These are phyloP conservation scores for Saturnispora saitoi DNA, from an alignment of 805 yeast species.

Conservation along the genomic window DNA sequence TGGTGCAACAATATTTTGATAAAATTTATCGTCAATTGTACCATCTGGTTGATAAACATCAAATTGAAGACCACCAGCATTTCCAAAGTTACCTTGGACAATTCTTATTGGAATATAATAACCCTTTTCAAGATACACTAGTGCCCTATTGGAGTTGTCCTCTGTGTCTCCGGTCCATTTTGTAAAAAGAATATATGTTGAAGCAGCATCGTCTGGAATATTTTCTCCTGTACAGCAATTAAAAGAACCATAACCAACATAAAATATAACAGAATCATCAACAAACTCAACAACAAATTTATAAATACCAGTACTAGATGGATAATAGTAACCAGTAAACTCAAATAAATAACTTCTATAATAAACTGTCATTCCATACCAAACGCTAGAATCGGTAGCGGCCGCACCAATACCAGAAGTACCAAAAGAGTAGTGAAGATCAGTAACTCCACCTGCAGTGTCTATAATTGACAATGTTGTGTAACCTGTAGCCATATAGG, in stretches of 20 bases:
- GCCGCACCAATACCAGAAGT: not conserved
- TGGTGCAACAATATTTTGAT: not conserved
- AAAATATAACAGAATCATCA: constrained; percentile 29
- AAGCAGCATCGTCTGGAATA: constrained; percentile 2
- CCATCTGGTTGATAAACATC: constrained; percentile 1
- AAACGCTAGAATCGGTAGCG: not conserved
- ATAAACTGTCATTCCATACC: constrained; percentile 3
- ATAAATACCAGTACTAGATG: constrained; percentile 26
- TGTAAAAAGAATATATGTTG: not conserved
- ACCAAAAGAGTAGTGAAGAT: not conserved
- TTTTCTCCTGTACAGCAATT: constrained; percentile 26
- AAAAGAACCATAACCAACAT: constrained; percentile 26
- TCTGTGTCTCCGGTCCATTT: not conserved
- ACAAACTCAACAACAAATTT: constrained; percentile 15
- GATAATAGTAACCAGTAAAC: constrained; percentile 10
- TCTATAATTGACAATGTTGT: not conserved
- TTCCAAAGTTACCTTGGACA: constrained; percentile 5
- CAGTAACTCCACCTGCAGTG: not conserved
- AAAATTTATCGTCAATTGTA: not conserved
- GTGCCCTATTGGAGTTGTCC: not conserved
- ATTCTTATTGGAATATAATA: constrained; percentile 15
- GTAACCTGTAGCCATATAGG: constrained; percentile 1
- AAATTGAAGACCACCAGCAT: not conserved
- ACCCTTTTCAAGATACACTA: constrained; percentile 11
- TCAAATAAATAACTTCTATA: constrained; percentile 5